phyloP scores from a whole-genome alignment of 202 grass and related monocot species.

The Schoenoplectus tabernaemontani region DNA sequence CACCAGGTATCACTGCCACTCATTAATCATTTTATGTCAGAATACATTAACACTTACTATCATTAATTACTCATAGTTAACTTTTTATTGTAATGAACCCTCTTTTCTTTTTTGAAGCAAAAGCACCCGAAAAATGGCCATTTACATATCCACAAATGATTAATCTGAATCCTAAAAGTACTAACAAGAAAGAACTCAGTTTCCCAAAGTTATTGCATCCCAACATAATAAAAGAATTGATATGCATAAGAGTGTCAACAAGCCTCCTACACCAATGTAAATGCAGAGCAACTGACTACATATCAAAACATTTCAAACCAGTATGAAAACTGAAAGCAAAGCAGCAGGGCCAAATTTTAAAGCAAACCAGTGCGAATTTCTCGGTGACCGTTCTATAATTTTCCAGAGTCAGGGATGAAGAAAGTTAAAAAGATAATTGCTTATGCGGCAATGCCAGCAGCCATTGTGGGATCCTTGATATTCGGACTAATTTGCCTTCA shows the following conservation, averaged over 20 bases:
- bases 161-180: not conserved
- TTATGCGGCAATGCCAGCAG: constrained; percentile 17
- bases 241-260: not conserved
- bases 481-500: not conserved
- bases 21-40: not conserved
- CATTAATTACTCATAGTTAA: not conserved
- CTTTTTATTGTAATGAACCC: not conserved
- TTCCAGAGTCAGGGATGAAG: not conserved
- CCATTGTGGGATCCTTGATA: not conserved
- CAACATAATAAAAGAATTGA: not conserved
- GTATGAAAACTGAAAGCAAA: not conserved
- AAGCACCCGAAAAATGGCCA: not conserved
- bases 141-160: not conserved
- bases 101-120: not conserved
- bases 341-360: not conserved
- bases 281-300: not conserved
- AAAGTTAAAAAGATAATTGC: not conserved
- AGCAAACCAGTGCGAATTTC: not conserved
- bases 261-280: not conserved
- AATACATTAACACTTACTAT: not conserved
- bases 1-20: not conserved
- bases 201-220: not conserved
- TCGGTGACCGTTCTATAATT: not conserved
- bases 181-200: not conserved
- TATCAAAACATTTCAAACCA: not conserved